Evolutionary conservation across 1,284 basidiomycete species (phyloP).

Genomic region (Ganoderma lingzhi): DNA sequence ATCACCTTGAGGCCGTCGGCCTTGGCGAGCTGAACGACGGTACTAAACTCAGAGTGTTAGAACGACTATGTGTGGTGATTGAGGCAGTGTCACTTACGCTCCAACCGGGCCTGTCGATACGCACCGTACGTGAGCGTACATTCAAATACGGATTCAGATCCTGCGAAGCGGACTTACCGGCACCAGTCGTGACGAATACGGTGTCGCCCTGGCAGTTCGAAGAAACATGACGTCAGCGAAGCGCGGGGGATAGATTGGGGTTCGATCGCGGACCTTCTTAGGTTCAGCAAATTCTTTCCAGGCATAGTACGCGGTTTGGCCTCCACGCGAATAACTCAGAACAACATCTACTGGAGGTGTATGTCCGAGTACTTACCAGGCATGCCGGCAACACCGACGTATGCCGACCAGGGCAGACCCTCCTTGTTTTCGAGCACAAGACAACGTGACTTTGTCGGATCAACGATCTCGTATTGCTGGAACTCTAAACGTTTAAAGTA

Average conservation of each 20-base stretch:
- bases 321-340: slow-evolving; percentile 17
- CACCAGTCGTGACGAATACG: slow-evolving; percentile 35
- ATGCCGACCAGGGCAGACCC: slow-evolving; percentile 42
- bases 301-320: slow-evolving; percentile 36
- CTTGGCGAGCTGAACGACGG: slow-evolving; percentile 69
- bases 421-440: slow-evolving; percentile 38
- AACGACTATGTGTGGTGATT: not conserved
- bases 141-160: too few species aligned
- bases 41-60: slow-evolving; percentile 30
- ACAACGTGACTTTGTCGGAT: slow-evolving; percentile 4
- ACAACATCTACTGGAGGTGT: not conserved
- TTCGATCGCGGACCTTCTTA: slow-evolving; percentile 25
- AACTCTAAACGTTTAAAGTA: slow-evolving; percentile 26
- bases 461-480: slow-evolving; percentile 34
- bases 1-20: slow-evolving; percentile 72
- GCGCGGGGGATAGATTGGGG: not conserved
- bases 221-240: not conserved
- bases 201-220: slow-evolving; percentile 31
- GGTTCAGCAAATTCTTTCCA: slow-evolving; percentile 37
- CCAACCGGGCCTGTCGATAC: slow-evolving; percentile 30
- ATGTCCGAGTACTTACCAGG: slow-evolving; percentile 33
- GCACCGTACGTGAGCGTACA: not conserved
- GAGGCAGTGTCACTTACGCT: slow-evolving; percentile 21
- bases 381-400: slow-evolving; percentile 44
- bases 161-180: slow-evolving; percentile 25